A percentile compares a stretch with the other conserved stretches of the same genome.
phyloP scores from a whole-genome alignment of 1,284 basidiomycete genomes.

The Irpex sp. region DNA sequence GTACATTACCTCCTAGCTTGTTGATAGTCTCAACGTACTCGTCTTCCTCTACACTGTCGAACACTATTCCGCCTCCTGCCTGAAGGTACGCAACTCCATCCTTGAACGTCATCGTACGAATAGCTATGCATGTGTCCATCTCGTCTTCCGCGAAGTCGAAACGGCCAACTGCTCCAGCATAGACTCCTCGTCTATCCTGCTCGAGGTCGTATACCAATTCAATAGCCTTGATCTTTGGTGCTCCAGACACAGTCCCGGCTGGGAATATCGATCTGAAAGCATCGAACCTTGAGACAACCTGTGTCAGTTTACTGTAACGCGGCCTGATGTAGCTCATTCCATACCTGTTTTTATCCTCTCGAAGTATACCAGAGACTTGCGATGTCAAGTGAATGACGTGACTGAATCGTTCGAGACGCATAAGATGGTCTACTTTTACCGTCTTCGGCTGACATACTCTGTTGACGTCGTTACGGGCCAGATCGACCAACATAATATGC shows the following conservation, averaged over 20 bases:
- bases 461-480: slow-evolving; percentile 99
- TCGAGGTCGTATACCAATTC: slow-evolving; percentile 86
- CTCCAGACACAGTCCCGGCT: slow-evolving; percentile 98
- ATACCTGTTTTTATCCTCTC: slow-evolving; percentile 82
- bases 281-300: slow-evolving; percentile 65
- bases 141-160: slow-evolving; percentile 95
- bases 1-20: slow-evolving; percentile 87
- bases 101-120: slow-evolving; percentile 98
- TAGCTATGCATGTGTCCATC: slow-evolving; percentile 99
- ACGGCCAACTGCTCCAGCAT: slow-evolving; percentile 95
- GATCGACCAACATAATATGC: slow-evolving; percentile 98
- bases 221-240: slow-evolving; percentile 98
- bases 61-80: slow-evolving; percentile 97
- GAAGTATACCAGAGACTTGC: slow-evolving; percentile 87
- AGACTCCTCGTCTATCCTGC: slow-evolving; percentile 89
- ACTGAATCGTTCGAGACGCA: slow-evolving; percentile 94
- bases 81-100: slow-evolving; percentile 91
- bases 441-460: slow-evolving; percentile 94
- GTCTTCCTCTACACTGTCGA: slow-evolving; percentile 95
- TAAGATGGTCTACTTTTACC: slow-evolving; percentile 94
- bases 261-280: slow-evolving; percentile 99
- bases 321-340: background rate
- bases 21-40: slow-evolving; percentile 97
- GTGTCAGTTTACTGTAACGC: background rate
- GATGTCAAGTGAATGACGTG: slow-evolving; percentile 98